These are phyloP conservation scores for Coniochaeta prunicola DNA, from an alignment of 2,329 filamentous ascomycete species.

Conservation along the genomic window DNA sequence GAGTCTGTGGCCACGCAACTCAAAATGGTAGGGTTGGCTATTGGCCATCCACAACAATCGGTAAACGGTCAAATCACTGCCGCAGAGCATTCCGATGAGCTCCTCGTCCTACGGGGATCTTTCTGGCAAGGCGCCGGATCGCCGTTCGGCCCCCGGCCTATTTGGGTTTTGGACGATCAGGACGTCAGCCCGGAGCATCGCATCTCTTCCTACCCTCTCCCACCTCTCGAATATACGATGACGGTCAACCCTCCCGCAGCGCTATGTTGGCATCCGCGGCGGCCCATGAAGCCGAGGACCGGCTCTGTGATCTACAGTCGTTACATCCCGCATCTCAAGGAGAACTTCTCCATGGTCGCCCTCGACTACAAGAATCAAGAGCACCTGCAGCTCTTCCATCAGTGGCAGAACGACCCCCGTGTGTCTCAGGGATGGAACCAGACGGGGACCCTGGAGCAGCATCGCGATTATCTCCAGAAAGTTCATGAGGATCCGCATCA, in stretches of 20 bases:
- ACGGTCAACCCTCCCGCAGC: slow-evolving; percentile 24
- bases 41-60: slow-evolving; percentile 32
- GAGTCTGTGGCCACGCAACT: slow-evolving; percentile 14
- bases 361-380: slow-evolving; percentile 58
- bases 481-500: slow-evolving; percentile 67
- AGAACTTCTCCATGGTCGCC: slow-evolving; percentile 72
- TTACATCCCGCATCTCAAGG: slow-evolving; percentile 67
- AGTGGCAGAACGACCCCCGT: slow-evolving; percentile 78
- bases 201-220: slow-evolving; percentile 34
- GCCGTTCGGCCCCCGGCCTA: slow-evolving; percentile 56
- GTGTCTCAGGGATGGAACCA: slow-evolving; percentile 77
- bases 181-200: slow-evolving; percentile 17
- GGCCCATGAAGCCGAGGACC: slow-evolving; percentile 63
- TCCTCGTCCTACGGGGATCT: slow-evolving; percentile 41
- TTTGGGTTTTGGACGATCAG: slow-evolving; percentile 47
- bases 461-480: slow-evolving; percentile 62
- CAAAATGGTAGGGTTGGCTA: slow-evolving; percentile 37
- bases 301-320: slow-evolving; percentile 70
- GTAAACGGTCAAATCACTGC: background rate
- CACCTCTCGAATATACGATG: slow-evolving; percentile 40
- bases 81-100: slow-evolving; percentile 22
- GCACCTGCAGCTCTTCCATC: slow-evolving; percentile 66
- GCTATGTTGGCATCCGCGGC: slow-evolving; percentile 57
- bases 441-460: slow-evolving; percentile 67
- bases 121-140: slow-evolving; percentile 68